Base-by-base conservation (phyloP, 108 stramenopile species). In the Cyclotella sp. region DNA sequence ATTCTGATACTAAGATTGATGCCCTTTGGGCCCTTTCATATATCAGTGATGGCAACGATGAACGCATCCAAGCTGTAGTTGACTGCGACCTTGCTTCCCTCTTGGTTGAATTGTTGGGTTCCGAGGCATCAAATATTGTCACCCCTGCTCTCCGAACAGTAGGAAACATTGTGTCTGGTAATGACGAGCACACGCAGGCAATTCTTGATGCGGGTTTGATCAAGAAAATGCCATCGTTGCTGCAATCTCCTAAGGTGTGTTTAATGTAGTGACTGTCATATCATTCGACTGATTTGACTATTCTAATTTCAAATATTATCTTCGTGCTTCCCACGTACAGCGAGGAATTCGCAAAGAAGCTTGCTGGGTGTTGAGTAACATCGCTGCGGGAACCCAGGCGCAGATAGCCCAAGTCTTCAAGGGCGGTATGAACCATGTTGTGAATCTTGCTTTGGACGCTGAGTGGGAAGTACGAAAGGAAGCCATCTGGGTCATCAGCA, bases 101-200 rank as follows among this genome's bases (percentile, higher is more conserved):
- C 16, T 83, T 98, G 3, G 73, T 93, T 24, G 65, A 70, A 59
- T 61, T 95, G n/a, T 66, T 97, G 28, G 53, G 44, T 43, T 49
- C 68, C 24, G 65, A 81, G 12, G 30, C 42, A 19, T 46, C 80
- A 12, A 61, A 75, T 28, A 72, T 82, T 21, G 44, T 76, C 24
- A 90, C 92, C 14, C 97, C 98, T 11, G 93, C 93, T 18, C 85
- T 98, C 39, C 76, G 98, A 29, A 92, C 90, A 21, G 88, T 97
- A 19, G 98, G 98, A 34, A 98, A 98, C 82, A 91, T 98, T 70
- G 97, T 96, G 9, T 84, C 93, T 13, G 98, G 98, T 39, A 86
- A 73, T 42, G 97, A 97, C 51, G 52, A 65, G 4, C 95, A 97
- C 51, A 97, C 98, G 11, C 93, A 97, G 84, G 84, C 84, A 19